phyloP scores from a whole-genome alignment of 306 rosid genomes.

The Lupinus albus region DNA sequence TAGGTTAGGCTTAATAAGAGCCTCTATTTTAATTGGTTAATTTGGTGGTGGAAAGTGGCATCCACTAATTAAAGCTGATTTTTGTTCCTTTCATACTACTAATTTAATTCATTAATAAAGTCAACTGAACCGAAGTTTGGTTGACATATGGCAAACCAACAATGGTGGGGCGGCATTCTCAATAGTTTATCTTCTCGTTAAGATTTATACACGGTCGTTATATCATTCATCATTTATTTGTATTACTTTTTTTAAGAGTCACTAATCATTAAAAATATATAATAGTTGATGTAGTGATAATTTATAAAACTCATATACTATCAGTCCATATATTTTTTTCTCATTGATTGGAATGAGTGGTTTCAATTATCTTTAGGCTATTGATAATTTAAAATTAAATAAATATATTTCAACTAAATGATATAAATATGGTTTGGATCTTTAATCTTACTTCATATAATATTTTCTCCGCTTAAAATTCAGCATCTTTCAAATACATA shows the following conservation, averaged over 20 bases:
- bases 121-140: conserved; percentile 34
- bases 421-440: no score
- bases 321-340: no score
- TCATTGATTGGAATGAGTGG: no score
- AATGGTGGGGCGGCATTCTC: conserved; percentile 55
- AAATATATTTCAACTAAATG: no score
- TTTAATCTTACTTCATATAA: no score
- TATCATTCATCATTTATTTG: conserved; percentile 37
- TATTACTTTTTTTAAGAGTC: not conserved
- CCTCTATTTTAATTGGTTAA: conserved; percentile 31
- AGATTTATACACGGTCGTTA: not conserved
- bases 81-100: conserved; percentile 36
- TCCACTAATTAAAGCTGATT: conserved; percentile 53
- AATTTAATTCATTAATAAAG: conserved; percentile 32
- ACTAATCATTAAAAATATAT: no score
- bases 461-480: no score
- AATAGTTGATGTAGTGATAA: no score
- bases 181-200: not conserved
- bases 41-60: conserved; percentile 49
- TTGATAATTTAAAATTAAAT: no score
- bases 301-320: no score
- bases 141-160: conserved; percentile 53
- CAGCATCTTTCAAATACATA: not conserved
- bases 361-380: no score
- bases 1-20: conserved; percentile 31